A percentile compares a stretch with the other conserved stretches of the same genome.
These are phyloP conservation scores for Suhomyces maxii DNA, from an alignment of 1,139 yeast genomes.

Conservation along the genomic window DNA sequence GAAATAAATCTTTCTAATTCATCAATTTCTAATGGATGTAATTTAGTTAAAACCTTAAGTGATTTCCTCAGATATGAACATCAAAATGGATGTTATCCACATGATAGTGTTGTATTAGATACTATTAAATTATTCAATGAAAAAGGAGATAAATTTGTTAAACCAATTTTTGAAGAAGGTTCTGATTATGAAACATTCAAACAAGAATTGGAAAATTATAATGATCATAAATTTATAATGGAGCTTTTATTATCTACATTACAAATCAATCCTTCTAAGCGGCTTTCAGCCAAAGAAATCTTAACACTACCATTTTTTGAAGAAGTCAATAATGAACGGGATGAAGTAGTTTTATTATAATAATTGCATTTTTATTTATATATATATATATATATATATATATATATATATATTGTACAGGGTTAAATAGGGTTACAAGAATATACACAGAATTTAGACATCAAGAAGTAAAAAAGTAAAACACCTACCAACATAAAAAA, in stretches of 20 bases:
- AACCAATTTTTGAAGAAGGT: constrained; percentile 19
- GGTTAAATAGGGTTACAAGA: constrained; percentile 11
- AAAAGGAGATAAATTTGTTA: constrained; percentile 27
- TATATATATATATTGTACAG: constrained; percentile 10
- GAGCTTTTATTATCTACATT: constrained; percentile 56
- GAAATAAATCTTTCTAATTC: constrained; percentile 52
- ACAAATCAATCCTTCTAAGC: constrained; percentile 55
- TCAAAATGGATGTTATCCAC: constrained; percentile 37
- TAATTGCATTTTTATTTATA: constrained; percentile 7
- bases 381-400: too few relatives aligned
- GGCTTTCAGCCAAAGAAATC: constrained; percentile 58
- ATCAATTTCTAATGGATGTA: constrained; percentile 26
- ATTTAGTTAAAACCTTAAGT: constrained; percentile 33
- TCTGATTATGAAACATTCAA: constrained; percentile 17
- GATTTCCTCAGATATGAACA: constrained; percentile 35
- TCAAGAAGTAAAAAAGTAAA: constrained; percentile 6
- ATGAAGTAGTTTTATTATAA: constrained; percentile 41
- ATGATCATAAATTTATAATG: constrained; percentile 47
- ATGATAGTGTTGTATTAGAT: constrained; percentile 40
- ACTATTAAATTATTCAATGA: constrained; percentile 35
- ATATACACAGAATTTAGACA: constrained; percentile 7
- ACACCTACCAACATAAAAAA: neutral
- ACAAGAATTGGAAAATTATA: constrained; percentile 27
- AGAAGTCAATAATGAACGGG: constrained; percentile 33
- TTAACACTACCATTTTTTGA: constrained; percentile 56